These are phyloP conservation scores for Lentinula sp. DNA, from an alignment of 768 basidiomycete genomes.

Conservation along the genomic window DNA sequence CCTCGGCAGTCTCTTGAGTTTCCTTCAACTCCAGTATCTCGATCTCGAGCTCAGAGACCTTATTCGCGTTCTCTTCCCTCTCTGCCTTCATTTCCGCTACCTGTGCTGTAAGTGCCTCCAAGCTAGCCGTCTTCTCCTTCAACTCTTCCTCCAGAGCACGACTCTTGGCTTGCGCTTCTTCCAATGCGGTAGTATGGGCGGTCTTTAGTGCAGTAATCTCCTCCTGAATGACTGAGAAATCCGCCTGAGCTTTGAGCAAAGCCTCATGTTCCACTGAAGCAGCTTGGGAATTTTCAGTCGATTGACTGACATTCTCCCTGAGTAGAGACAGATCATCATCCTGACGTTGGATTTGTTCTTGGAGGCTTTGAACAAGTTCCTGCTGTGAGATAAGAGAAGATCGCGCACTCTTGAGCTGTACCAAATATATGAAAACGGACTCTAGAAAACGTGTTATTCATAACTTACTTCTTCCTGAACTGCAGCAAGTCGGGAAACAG, in stretches of 20 bases:
- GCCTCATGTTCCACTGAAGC: conserved; percentile 60
- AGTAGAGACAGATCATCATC: conserved; percentile 43
- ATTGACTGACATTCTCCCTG: conserved; percentile 47
- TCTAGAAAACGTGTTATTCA: neutral
- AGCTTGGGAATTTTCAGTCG: conserved; percentile 34
- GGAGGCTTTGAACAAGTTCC: conserved; percentile 40
- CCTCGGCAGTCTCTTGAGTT: conserved; percentile 56
- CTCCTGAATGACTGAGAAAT: conserved; percentile 47
- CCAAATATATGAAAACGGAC: conserved; percentile 25
- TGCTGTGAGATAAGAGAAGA: conserved; percentile 31
- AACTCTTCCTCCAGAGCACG: conserved; percentile 42
- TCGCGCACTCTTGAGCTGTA: conserved; percentile 33
- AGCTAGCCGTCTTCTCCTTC: conserved; percentile 37
- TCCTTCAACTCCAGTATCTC: conserved; percentile 77
- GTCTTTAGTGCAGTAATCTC: conserved; percentile 47
- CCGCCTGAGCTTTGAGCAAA: conserved; percentile 55
- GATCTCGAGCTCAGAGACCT: conserved; percentile 76
- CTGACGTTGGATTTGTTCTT: conserved; percentile 42
- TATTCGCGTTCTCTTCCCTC: conserved; percentile 64
- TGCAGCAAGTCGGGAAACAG: conserved; percentile 30
- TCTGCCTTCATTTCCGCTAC: conserved; percentile 50
- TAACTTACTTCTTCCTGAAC: conserved; percentile 46
- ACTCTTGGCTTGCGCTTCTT: conserved; percentile 40
- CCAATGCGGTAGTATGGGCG: conserved; percentile 41
- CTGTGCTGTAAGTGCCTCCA: conserved; percentile 40